Evolutionary conservation across 1,284 basidiomycete genomes (phyloP), one percentile per base, ranked within the genome.

Genomic region (Melampsora americana): DNA sequence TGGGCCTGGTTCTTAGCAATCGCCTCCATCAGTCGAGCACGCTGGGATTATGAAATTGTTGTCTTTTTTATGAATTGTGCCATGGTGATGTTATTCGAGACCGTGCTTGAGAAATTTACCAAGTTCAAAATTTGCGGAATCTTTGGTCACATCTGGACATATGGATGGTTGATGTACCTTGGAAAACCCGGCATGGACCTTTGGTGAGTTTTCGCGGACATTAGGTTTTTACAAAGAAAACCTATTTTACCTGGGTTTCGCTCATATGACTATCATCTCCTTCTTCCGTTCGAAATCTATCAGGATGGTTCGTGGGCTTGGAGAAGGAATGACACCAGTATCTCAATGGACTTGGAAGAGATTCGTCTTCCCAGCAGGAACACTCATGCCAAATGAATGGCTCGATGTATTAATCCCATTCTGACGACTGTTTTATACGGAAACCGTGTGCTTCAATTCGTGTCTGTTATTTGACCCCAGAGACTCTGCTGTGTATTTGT

Each of bases 301-400:
- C 60, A 71, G 69, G 69, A 71, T 71, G 42, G 69, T 62, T 14
- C 56, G 69, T 9, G 69, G 69, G 32, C 64, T 71, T 18, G 69
- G 69, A n/a, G 30, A 62, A 62, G 64, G 23, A 11, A 59, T 71
- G 32, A 30, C 60, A 3, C 56, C 26, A 9, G 69, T 71, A 32
- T 46, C 56, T 46, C 39, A 71, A 30, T 71, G 69, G 69, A 39
- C 59, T 2, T 71, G 69, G 60, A 71, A 61, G 48, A 42, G 64
- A 71, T 62, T 62, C 11, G 42, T 71, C 64, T 64, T 71, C 44
- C 69, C 69, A 18, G 56, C 7, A 48, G 69, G 69, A n/a, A 62
- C 64, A 48, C 16, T 30, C 7, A n/a, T 46, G 3, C 69, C 69
- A 46, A 32, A 42, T 62, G 35, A 61, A 23, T 71, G 69, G 69